Evolutionary conservation across 441 rosid genomes (phyloP), one percentile per base, ranked within the genome.

Genomic region (Cnidoscolus chayamansa): DNA sequence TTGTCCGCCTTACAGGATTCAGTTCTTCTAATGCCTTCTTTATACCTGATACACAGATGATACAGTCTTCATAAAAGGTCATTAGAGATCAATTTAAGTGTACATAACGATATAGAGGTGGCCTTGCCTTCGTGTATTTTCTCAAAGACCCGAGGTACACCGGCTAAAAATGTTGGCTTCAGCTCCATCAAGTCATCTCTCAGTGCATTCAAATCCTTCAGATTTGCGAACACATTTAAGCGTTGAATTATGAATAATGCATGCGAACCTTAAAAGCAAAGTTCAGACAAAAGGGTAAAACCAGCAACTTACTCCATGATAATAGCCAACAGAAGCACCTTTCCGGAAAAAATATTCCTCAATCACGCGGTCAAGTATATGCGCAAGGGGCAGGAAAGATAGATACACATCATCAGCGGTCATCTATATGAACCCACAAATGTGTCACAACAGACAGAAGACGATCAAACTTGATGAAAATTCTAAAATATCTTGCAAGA

Each of bases 261-360:
- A 25, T 25, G 25, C 25, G 25, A 25, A 25, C 25, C 25, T 25
- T 25, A 25, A 25, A 25, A 25, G 25, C 9, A 10, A 32, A 60
- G 66, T 60, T 20, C 17, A 48, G 43, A 10, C 16, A 16, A 48
- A 4, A 31, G 7, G 70, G 71, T 59, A 63, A 19, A 45, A 37
- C 40, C 57, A 63, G 75, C 43, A 66, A 47, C 82, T 32, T 87
- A 95, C 99, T 86, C 98, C 99, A 67, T 95, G 98, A 78, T 90
- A 95, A 80, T 87, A 95, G 76, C 99, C 99, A 54, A 95, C 86
- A 49, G 99, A 89, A 78, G 99, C 99, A 50, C 99, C 99, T 78
- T 84, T 92, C 53, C 83, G 76, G 76, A 91, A 86, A 80, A 92
- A 92, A 64, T 87, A 91, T 78, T 95, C 98, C 79, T 95, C 98